Percentiles rank a stretch among this genome's conserved stretches.
Conservation (phyloP, 441 rosid species). For the Sinapis alba region DNA sequence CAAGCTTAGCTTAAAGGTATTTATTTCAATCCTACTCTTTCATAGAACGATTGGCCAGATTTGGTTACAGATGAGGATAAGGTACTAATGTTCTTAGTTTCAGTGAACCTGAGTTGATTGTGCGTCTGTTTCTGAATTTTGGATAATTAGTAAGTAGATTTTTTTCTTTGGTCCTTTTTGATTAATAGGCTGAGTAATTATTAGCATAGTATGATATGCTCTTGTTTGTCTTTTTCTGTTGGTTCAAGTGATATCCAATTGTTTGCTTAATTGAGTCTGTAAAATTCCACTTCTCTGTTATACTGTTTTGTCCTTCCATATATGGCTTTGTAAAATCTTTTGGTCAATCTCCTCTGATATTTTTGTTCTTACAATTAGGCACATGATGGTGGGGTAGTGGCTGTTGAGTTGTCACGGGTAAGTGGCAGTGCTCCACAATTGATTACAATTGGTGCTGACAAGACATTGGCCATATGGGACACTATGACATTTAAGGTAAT, state of each 20-base stretch:
- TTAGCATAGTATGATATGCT: conserved; percentile 16
- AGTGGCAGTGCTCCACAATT: conserved; percentile 94
- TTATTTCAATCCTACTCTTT: conserved; percentile 22
- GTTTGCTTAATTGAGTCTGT: conserved; percentile 1
- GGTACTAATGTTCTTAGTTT: conserved; percentile 13
- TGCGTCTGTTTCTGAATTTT: conserved; percentile 12
- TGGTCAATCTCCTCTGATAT: conserved; percentile 14
- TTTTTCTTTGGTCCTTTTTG: background rate
- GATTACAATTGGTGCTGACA: conserved; percentile 96
- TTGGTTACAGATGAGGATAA: conserved; percentile 6
- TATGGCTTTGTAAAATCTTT: conserved; percentile 13
- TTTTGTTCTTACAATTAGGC: conserved; percentile 58
- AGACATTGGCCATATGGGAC: conserved; percentile 99
- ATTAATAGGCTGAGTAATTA: conserved; percentile 9
- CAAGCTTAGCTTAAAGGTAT: conserved; percentile 80
- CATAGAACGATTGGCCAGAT: conserved; percentile 11
- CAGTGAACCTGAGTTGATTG: conserved; percentile 12
- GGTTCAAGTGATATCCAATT: background rate
- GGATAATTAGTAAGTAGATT: conserved; percentile 6
- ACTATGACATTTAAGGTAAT: conserved; percentile 94
- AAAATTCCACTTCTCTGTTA: background rate
- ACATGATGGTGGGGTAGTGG: conserved; percentile 97
- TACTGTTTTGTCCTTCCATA: conserved; percentile 20
- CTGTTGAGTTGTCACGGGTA: conserved; percentile 96
- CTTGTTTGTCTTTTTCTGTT: background rate